A percentile compares a stretch with the other conserved stretches of the same genome.
These are phyloP conservation scores for Aegilops bicornis DNA, from an alignment of 176 grass and related monocot genomes.

Conservation along the genomic window DNA sequence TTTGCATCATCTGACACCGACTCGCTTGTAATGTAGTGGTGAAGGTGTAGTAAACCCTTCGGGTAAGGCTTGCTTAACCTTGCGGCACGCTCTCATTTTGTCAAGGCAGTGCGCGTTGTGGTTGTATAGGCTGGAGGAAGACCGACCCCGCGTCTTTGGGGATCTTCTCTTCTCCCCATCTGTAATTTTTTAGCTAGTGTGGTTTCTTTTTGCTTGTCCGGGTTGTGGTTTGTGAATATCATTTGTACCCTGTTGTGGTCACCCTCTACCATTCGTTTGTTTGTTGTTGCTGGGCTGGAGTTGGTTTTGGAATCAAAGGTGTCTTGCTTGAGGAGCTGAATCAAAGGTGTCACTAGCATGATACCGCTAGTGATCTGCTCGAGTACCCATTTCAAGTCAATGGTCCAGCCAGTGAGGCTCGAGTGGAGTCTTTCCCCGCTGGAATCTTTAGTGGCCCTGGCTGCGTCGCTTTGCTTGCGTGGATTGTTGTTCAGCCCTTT, in stretches of 20 bases:
- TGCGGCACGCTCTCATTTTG: slow-evolving; percentile 46
- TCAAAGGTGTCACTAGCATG: too few species aligned
- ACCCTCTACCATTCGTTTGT: not conserved
- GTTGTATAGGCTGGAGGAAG: slow-evolving; percentile 67
- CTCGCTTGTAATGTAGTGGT: slow-evolving; percentile 43
- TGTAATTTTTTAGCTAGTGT: slow-evolving; percentile 45
- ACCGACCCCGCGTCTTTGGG: slow-evolving; percentile 6
- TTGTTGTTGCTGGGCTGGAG: not conserved
- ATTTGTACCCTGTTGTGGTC: slow-evolving; percentile 16
- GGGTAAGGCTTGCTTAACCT: slow-evolving; percentile 41
- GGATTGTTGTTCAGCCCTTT: not conserved
- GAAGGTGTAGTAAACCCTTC: slow-evolving; percentile 30
- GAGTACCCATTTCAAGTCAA: slow-evolving; percentile 18
- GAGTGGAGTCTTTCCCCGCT: not conserved
- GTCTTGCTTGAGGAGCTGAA: too few species aligned
- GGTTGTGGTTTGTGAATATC: slow-evolving; percentile 83
- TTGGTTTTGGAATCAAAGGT: too few species aligned
- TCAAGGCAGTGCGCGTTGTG: slow-evolving; percentile 46
- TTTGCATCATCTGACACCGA: slow-evolving; percentile 60
- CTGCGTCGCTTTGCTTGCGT: not conserved
- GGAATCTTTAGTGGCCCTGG: too few species aligned
- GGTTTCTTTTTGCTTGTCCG: slow-evolving; percentile 42
- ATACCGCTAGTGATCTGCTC: too few species aligned
- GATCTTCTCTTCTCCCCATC: not conserved
- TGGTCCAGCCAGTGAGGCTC: not conserved